These are phyloP conservation scores for Pueraria montana DNA, from an alignment of 306 rosid species.

Conservation along the genomic window DNA sequence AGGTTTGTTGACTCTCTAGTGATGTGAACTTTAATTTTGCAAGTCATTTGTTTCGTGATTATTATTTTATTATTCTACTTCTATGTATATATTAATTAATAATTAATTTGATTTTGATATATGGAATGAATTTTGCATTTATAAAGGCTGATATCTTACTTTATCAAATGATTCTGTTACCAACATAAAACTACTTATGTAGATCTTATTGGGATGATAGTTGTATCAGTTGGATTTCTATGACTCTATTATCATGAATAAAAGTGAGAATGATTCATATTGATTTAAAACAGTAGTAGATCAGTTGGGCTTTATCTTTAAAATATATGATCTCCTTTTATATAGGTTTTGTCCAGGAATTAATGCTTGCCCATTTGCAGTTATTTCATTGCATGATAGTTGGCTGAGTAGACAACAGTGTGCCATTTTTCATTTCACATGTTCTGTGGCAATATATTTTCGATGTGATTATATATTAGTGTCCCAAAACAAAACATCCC, in stretches of 20 bases:
- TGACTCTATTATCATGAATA: constrained; percentile 8
- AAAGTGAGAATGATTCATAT: constrained; percentile 15
- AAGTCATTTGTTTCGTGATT: constrained; percentile 28
- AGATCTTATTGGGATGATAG: background rate
- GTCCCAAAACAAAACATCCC: constrained; percentile 12
- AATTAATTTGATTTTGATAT: constrained; percentile 23
- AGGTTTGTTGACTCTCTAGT: constrained; percentile 63
- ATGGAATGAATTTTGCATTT: constrained; percentile 34
- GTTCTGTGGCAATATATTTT: constrained; percentile 10
- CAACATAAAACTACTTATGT: constrained; percentile 9
- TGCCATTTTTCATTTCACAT: constrained; percentile 29
- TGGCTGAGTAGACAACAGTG: constrained; percentile 20
- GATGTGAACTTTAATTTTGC: constrained; percentile 30
- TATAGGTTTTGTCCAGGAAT: constrained; percentile 9
- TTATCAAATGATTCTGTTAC: constrained; percentile 6
- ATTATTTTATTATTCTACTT: constrained; percentile 32
- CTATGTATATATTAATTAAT: background rate
- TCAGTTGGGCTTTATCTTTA: constrained; percentile 1
- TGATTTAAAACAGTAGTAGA: background rate
- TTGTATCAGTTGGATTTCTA: constrained; percentile 6
- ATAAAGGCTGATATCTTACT: constrained; percentile 20
- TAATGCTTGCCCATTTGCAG: constrained; percentile 26
- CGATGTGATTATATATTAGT: background rate
- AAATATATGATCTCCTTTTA: constrained; percentile 10
- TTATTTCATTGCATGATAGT: constrained; percentile 37